A percentile compares a stretch with the other conserved stretches of the same genome.
Conservation (phyloP, 106 monocot species). For the Amphibolis antarctica region DNA sequence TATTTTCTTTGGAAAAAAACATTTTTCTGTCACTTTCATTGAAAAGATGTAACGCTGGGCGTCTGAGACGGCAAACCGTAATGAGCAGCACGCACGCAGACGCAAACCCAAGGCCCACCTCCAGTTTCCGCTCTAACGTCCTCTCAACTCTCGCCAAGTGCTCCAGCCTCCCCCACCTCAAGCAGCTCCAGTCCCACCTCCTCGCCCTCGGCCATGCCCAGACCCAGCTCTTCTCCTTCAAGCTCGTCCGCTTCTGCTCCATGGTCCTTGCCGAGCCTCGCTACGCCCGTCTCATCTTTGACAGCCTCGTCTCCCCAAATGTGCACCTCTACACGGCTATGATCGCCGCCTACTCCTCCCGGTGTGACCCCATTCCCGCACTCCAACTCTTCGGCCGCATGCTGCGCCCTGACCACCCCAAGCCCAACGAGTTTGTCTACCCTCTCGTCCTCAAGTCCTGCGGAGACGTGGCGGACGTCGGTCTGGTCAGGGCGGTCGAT, state of each 20-base stretch:
- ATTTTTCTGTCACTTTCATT: too few relatives aligned
- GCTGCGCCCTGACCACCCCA: slow-evolving; percentile 29
- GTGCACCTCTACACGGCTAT: slow-evolving; percentile 84
- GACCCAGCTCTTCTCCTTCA: slow-evolving; percentile 62
- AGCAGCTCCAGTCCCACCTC: slow-evolving; percentile 72
- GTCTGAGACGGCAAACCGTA: too few relatives aligned
- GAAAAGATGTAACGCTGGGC: too few relatives aligned
- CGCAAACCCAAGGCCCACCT: neutral
- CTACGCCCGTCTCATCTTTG: slow-evolving; percentile 69
- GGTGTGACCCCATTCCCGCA: slow-evolving; percentile 22
- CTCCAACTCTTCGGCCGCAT: slow-evolving; percentile 37
- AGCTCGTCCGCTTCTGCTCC: slow-evolving; percentile 64
- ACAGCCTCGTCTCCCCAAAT: slow-evolving; percentile 44
- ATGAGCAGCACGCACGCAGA: neutral
- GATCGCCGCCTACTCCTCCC: slow-evolving; percentile 62
- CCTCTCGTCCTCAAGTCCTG: slow-evolving; percentile 60
- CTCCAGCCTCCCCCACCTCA: slow-evolving; percentile 32
- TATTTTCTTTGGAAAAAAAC: too few relatives aligned
- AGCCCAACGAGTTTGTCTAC: slow-evolving; percentile 76
- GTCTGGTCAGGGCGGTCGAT: slow-evolving; percentile 33
- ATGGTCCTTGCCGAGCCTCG: slow-evolving; percentile 44
- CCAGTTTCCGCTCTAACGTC: slow-evolving; percentile 10
- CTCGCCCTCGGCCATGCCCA: slow-evolving; percentile 39
- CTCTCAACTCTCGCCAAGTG: slow-evolving; percentile 33
- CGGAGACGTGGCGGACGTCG: slow-evolving; percentile 1